Evolutionary conservation across 768 basidiomycete genomes (phyloP).

Genomic region (Russula ochroleuca): DNA sequence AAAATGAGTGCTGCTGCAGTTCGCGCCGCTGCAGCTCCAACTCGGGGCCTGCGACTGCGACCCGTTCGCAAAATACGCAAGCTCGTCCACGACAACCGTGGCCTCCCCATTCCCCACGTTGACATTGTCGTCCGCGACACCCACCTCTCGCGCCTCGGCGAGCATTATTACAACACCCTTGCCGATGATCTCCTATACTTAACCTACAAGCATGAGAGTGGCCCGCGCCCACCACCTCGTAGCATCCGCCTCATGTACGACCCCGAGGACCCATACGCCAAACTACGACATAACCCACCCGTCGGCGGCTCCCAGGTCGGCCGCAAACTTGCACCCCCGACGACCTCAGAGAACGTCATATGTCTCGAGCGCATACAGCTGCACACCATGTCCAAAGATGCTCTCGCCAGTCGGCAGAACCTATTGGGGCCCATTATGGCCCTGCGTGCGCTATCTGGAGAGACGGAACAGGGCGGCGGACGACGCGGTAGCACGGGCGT

Average conservation of each 20-base stretch:
- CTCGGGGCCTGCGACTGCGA: constrained; percentile 16
- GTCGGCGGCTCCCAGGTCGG: constrained; percentile 66
- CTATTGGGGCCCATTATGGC: constrained; percentile 86
- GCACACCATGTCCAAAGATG: constrained; percentile 83
- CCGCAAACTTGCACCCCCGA: constrained; percentile 61
- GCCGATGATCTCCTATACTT: constrained; percentile 92
- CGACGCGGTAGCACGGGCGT: constrained; percentile 68
- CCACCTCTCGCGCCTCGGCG: constrained; percentile 64
- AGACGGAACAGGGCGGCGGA: constrained; percentile 70
- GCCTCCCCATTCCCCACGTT: constrained; percentile 72
- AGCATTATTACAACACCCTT: constrained; percentile 82
- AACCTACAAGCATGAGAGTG: constrained; percentile 75
- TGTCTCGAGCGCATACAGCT: constrained; percentile 79
- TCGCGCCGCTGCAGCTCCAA: constrained; percentile 2
- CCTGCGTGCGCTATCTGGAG: constrained; percentile 81
- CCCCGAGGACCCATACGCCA: constrained; percentile 76
- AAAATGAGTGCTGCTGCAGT: constrained; percentile 9
- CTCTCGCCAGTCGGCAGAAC: constrained; percentile 60
- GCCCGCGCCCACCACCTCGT: constrained; percentile 49
- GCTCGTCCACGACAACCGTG: constrained; percentile 46
- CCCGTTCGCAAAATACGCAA: constrained; percentile 24
- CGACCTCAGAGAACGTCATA: constrained; percentile 65
- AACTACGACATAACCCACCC: constrained; percentile 69
- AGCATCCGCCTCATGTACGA: constrained; percentile 66
- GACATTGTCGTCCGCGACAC: constrained; percentile 63